phyloP scores from a whole-genome alignment of 2,329 filamentous ascomycete genomes.

The Aspergillus vadensis region DNA sequence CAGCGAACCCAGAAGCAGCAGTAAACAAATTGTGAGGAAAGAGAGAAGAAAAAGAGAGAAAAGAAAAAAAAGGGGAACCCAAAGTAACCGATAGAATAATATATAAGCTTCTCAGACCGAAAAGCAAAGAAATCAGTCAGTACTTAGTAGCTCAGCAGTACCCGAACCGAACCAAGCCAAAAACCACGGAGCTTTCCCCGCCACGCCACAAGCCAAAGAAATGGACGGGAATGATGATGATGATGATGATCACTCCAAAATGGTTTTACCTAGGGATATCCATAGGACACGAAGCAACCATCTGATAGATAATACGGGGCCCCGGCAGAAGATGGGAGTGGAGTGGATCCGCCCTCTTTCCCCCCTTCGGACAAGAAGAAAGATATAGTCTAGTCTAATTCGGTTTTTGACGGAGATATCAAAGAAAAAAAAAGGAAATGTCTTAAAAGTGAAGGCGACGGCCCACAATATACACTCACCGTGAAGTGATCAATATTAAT shows the following conservation, averaged over 20 bases:
- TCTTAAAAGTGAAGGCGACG: no score
- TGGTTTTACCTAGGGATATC: neutral
- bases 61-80: constrained; percentile 1
- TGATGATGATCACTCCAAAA: neutral
- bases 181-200: constrained; percentile 1
- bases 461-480: no score
- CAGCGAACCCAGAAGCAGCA: no score
- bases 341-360: neutral
- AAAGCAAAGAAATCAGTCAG: no score
- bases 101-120: no score
- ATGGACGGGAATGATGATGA: neutral
- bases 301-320: neutral
- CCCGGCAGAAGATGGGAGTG: neutral
- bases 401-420: no score
- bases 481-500: no score
- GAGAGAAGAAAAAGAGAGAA: constrained; percentile 14
- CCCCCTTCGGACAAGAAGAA: neutral
- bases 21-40: neutral
- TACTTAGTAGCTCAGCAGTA: neutral
- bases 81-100: no score
- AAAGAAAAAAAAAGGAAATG: no score
- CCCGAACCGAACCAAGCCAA: constrained; percentile 8
- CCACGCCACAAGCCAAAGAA: neutral
- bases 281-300: neutral
- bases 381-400: neutral